phyloP scores from a whole-genome alignment of 768 basidiomycete species.

The Lanmaoa pseudosensibilis region DNA sequence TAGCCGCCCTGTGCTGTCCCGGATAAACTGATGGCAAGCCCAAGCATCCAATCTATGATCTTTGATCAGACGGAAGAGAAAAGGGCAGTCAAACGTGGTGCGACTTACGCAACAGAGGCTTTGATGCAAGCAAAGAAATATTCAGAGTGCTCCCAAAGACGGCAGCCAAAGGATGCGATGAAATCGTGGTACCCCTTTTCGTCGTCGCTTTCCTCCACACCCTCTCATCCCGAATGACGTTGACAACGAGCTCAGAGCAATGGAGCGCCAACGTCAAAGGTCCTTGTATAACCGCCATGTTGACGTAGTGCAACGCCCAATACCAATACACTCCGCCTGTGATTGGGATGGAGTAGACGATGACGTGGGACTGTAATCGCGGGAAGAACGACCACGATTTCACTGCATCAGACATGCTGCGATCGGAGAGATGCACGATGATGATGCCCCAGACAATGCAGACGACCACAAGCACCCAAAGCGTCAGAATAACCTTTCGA shows the following conservation, averaged over 20 bases:
- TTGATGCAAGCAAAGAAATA: constrained; percentile 16
- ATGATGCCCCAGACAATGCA: constrained; percentile 27
- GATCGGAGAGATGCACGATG: constrained; percentile 6
- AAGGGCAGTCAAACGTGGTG: neutral
- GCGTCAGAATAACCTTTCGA: constrained; percentile 20
- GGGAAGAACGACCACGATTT: constrained; percentile 31
- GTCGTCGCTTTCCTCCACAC: constrained; percentile 27
- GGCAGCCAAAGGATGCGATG: constrained; percentile 21
- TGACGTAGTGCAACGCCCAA: constrained; percentile 29
- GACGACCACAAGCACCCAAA: constrained; percentile 24
- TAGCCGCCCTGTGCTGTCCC: constrained; percentile 10
- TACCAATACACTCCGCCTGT: constrained; percentile 15
- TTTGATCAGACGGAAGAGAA: neutral
- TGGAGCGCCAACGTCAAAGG: constrained; percentile 30
- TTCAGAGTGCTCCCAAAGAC: constrained; percentile 24
- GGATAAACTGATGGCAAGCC: constrained; percentile 24
- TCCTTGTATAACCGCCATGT: constrained; percentile 28
- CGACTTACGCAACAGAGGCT: constrained; percentile 30
- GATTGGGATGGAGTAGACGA: constrained; percentile 26
- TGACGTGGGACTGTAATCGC: constrained; percentile 13
- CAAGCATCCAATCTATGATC: constrained; percentile 32
- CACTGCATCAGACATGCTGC: neutral
- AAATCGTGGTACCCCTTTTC: constrained; percentile 13
- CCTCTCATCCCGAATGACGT: constrained; percentile 30
- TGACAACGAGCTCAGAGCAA: constrained; percentile 30